Base-by-base conservation (phyloP, 129 eudicot species). In the Pittosporum tobira region DNA sequence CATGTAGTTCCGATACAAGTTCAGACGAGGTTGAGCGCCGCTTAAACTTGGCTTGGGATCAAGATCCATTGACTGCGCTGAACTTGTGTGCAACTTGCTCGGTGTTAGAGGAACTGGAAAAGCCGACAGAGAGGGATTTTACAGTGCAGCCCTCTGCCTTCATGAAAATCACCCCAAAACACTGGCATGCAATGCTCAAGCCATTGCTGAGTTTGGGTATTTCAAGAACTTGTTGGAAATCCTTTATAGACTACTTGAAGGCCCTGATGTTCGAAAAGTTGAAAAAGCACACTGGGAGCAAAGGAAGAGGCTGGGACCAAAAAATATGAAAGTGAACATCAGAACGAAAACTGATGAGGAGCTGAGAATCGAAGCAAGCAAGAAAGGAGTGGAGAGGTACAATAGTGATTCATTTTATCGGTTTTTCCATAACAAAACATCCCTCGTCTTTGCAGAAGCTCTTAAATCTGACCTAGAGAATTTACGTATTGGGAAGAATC, bases 161-260 rank as follows among this genome's bases (percentile, higher is more conserved):
- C 66, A 62, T 21, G 3, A 47, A 0, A 18, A 28, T 34, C 66
- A 62, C 48, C 66, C 66, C 1, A 62, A 62, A 49, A 62, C 31
- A 3, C 27, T 62, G 1, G 66, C 55, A 0, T 27, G 66, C 6
- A 62, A 62, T 21, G 37, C 29, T 16, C 15, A 13, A 28, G 6
- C 46, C 0, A 12, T 62, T 4, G 56, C 46, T 2, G 27, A 29
- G 0, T 62, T 62, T 15, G 66, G 66, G 18, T 62, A 47, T 15
- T 27, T 46, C 18, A 62, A 62, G 56, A 45, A 62, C 22, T 26
- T 46, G 66, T 14, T 29, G 28, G 66, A 62, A 56, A 21, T 47
- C n/a, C 43, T 62, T 16, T 47, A 62, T 29, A 25, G 66, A 20
- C 1, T 62, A 1, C n/a, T 62, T 10, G 24, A 27, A 23, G 66